phyloP scores from a whole-genome alignment of 208 protist genomes.

The Porcisia hertigi region DNA sequence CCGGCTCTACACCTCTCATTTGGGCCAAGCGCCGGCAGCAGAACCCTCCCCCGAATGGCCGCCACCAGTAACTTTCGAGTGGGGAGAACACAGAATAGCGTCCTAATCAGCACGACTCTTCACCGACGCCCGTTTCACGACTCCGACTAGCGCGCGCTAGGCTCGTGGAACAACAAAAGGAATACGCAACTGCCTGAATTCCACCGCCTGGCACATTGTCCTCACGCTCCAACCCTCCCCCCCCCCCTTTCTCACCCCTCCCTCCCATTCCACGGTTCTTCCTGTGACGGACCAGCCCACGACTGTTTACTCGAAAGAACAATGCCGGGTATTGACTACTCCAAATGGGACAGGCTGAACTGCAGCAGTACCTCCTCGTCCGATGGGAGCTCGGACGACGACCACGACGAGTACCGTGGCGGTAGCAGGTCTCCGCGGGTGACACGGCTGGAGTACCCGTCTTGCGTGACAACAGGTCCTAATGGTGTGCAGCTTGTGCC shows the following conservation, averaged over 20 bases:
- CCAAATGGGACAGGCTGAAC: conserved; percentile 78
- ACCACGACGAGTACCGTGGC: not conserved
- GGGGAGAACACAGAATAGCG: not conserved
- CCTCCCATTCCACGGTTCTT: not conserved
- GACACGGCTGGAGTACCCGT: conserved; percentile 64
- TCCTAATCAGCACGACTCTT: not conserved
- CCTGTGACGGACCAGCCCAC: too few relatives aligned
- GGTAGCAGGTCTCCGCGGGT: conserved; percentile 28
- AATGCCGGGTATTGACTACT: conserved; percentile 79
- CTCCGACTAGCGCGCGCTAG: not conserved
- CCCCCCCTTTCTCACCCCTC: not conserved
- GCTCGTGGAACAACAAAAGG: not conserved
- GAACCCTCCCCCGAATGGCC: too few relatives aligned
- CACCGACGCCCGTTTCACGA: not conserved
- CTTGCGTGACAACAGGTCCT: conserved; percentile 62
- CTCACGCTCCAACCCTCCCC: not conserved
- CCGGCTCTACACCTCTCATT: not conserved
- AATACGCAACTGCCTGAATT: not conserved
- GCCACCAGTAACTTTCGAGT: not conserved
- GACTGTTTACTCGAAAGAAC: not conserved
- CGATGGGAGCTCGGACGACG: not conserved
- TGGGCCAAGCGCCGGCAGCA: not conserved
- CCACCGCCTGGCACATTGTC: not conserved
- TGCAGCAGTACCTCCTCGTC: conserved; percentile 23
- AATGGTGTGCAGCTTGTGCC: conserved; percentile 52